phyloP scores from a whole-genome alignment of 305 asterid species.

The Andrographis paniculata region DNA sequence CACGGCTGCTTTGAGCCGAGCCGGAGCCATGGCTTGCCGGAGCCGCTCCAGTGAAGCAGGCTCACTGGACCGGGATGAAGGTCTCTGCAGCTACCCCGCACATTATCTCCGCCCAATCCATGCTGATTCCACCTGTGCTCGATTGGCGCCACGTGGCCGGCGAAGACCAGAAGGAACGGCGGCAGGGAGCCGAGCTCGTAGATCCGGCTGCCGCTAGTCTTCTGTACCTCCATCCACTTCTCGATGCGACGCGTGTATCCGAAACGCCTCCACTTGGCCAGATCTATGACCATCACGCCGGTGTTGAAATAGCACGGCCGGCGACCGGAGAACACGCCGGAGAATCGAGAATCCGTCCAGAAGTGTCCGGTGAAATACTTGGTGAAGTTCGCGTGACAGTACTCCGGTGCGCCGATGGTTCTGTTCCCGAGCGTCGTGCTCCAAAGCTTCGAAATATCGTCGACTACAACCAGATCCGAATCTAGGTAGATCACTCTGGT shows the following conservation, averaged over 20 bases:
- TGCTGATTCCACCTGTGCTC: conserved; percentile 90
- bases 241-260: conserved; percentile 67
- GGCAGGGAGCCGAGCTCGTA: conserved; percentile 82
- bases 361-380: conserved; percentile 57
- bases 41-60: conserved; percentile 85
- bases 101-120: conserved; percentile 83
- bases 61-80: conserved; percentile 82
- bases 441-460: conserved; percentile 71
- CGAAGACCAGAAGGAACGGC: conserved; percentile 65
- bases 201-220: conserved; percentile 49
- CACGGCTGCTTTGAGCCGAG: conserved; percentile 67
- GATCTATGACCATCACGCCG: conserved; percentile 87
- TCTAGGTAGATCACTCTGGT: conserved; percentile 63
- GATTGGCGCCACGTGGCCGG: conserved; percentile 75
- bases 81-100: conserved; percentile 71
- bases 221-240: conserved; percentile 85
- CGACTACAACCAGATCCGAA: conserved; percentile 76
- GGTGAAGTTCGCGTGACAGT: conserved; percentile 75
- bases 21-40: conserved; percentile 86
- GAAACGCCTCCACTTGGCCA: conserved; percentile 62
- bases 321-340: conserved; percentile 43
- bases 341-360: conserved; percentile 45
- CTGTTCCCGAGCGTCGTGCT: conserved; percentile 34
- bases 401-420: conserved; percentile 83
- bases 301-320: conserved; percentile 68